phyloP scores from a whole-genome alignment of 2,329 filamentous ascomycete genomes.

The Magnaporthiopsis incrustans region DNA sequence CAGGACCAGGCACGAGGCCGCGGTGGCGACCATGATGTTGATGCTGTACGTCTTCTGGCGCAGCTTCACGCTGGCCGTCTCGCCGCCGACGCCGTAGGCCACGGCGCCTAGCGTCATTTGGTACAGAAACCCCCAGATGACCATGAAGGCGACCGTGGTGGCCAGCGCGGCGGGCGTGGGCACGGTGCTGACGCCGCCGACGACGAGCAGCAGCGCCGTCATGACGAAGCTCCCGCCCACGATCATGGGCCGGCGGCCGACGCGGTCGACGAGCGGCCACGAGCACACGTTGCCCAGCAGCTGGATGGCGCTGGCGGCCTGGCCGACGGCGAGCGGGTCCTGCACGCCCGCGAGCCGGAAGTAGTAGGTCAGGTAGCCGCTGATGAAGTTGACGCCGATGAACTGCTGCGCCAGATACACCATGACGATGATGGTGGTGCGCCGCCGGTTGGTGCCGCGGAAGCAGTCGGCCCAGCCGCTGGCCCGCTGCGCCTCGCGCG shows the following conservation, averaged over 20 bases:
- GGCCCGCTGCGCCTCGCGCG: not conserved
- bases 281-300: conserved; percentile 22
- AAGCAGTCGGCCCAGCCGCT: conserved; percentile 7
- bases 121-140: conserved; percentile 20
- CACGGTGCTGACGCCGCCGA: conserved; percentile 23
- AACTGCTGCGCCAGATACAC: conserved; percentile 23
- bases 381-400: conserved; percentile 22
- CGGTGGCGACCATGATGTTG: conserved; percentile 24
- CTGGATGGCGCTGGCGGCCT: conserved; percentile 21
- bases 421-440: conserved; percentile 18
- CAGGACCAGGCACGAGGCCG: conserved; percentile 20
- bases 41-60: conserved; percentile 25
- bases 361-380: conserved; percentile 22
- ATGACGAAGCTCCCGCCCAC: conserved; percentile 20
- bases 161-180: conserved; percentile 14
- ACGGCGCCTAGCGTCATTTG: conserved; percentile 22
- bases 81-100: conserved; percentile 22
- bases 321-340: conserved; percentile 20
- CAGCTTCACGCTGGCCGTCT: conserved; percentile 21
- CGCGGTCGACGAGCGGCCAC: conserved; percentile 22
- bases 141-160: conserved; percentile 21
- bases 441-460: conserved; percentile 8
- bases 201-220: conserved; percentile 20
- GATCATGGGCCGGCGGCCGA: conserved; percentile 22
- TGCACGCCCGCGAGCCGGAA: conserved; percentile 21